Percentiles rank a stretch among this genome's conserved stretches.
Evolutionary conservation across 352 stramenopile genomes (phyloP).

Genomic region (Phytopythium oedochilum): DNA sequence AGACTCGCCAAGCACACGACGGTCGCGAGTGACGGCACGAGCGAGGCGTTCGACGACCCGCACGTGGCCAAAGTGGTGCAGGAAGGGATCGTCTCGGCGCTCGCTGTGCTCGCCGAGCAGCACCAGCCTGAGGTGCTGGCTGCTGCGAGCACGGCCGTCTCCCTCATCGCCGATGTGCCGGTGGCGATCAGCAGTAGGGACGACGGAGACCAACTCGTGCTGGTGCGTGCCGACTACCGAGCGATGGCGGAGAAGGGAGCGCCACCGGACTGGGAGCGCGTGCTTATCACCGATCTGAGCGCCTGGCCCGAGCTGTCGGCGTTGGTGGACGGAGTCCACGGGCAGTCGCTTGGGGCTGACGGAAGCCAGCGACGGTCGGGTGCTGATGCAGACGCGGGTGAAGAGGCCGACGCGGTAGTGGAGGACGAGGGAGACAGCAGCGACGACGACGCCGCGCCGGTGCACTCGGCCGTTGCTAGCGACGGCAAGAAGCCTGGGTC

Average conservation of each 20-base stretch:
- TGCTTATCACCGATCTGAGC: conserved; percentile 41
- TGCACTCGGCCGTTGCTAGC: neutral
- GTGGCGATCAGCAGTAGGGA: neutral
- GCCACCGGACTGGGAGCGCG: conserved; percentile 49
- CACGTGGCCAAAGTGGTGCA: conserved; percentile 62
- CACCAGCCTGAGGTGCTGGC: conserved; percentile 53
- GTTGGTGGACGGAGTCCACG: neutral
- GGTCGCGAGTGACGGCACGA: conserved; percentile 3
- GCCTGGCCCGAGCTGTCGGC: conserved; percentile 39
- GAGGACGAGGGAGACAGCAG: conserved; percentile 29
- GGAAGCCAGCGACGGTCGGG: neutral
- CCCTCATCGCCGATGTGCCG: conserved; percentile 8
- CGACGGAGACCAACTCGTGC: conserved; percentile 11
- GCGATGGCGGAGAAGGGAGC: conserved; percentile 43
- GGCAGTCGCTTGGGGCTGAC: neutral
- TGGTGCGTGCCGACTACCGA: conserved; percentile 22
- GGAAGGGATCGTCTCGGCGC: conserved; percentile 60
- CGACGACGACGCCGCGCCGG: conserved; percentile 27
- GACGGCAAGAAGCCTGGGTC: neutral
- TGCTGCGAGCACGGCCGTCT: conserved; percentile 22
- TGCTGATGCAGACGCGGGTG: neutral
- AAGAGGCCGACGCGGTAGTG: conserved; percentile 12
- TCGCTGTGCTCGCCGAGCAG: conserved; percentile 51
- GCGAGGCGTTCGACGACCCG: conserved; percentile 21
- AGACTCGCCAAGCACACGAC: conserved; percentile 36